Conservation (phyloP, 495 filamentous ascomycete genomes). For the Daldinia childiae region DNA sequence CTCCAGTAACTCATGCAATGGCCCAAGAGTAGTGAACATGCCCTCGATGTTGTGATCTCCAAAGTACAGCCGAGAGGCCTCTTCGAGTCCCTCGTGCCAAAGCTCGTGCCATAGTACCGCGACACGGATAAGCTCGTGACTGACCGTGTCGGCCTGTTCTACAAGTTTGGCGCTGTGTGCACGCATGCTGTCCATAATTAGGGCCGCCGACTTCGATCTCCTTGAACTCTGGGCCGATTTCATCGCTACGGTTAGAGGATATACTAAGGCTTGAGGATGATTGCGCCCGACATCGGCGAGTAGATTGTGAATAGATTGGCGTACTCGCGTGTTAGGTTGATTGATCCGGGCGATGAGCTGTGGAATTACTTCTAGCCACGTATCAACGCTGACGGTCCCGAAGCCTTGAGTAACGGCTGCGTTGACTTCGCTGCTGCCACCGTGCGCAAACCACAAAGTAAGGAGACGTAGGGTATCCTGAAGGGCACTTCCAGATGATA, state of each 20-base stretch:
- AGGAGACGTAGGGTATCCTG: constrained; percentile 94
- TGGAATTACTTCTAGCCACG: constrained; percentile 97
- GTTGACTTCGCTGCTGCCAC: constrained; percentile 87
- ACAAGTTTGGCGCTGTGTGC: constrained; percentile 93
- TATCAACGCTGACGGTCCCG: constrained; percentile 89
- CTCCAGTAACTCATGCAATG: constrained; percentile 90
- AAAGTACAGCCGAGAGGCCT: constrained; percentile 91
- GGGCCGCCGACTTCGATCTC: constrained; percentile 81
- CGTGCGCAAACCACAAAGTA: constrained; percentile 96
- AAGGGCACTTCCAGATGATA: constrained; percentile 89
- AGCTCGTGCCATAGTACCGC: constrained; percentile 98
- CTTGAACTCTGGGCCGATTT: constrained; percentile 82
- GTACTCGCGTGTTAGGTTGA: constrained; percentile 85
- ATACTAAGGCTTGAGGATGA: constrained; percentile 98
- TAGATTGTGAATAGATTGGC: constrained; percentile 88
- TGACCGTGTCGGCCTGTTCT: constrained; percentile 93
- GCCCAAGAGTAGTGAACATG: constrained; percentile 91
- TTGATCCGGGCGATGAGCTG: constrained; percentile 98
- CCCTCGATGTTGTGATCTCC: constrained; percentile 96
- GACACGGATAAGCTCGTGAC: constrained; percentile 92
- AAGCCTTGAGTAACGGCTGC: constrained; percentile 88
- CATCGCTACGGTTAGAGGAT: constrained; percentile 97
- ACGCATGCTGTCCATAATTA: constrained; percentile 98
- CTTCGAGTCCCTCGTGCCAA: constrained; percentile 99
- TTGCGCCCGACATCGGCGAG: constrained; percentile 90